Evolutionary conservation across 2,329 filamentous ascomycete species (phyloP).

Genomic region (Claviceps humidiphila): DNA sequence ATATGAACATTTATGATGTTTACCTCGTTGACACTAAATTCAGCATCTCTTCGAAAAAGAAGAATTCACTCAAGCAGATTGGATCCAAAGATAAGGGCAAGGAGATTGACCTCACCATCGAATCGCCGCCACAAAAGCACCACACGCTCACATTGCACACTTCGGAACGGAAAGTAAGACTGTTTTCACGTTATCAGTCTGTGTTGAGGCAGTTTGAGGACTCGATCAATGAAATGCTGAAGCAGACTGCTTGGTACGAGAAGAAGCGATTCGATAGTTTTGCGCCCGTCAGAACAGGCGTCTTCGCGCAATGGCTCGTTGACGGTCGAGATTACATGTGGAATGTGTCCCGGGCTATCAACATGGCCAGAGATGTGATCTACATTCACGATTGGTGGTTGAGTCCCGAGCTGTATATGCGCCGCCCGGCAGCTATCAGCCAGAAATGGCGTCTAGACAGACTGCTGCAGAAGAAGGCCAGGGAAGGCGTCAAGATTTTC

Average conservation of each 20-base stretch:
- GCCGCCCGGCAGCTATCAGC: constrained; percentile 84
- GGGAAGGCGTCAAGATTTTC: constrained; percentile 93
- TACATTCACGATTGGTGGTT: constrained; percentile 99
- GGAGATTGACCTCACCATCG: constrained; percentile 29
- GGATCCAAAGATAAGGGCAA: constrained; percentile 45
- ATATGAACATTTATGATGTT: constrained; percentile 97
- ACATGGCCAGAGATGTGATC: constrained; percentile 93
- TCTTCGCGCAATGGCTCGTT: constrained; percentile 91
- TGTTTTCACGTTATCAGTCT: constrained; percentile 82
- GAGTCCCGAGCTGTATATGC: constrained; percentile 89
- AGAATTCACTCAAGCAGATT: constrained; percentile 34
- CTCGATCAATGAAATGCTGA: constrained; percentile 76
- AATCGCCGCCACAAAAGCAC: constrained; percentile 41
- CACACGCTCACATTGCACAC: constrained; percentile 84
- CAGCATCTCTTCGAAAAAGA: constrained; percentile 61
- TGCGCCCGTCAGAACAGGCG: constrained; percentile 72
- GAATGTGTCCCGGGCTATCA: constrained; percentile 94
- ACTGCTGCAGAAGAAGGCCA: constrained; percentile 82
- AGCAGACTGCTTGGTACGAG: constrained; percentile 69
- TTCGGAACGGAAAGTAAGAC: constrained; percentile 79
- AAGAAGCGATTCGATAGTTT: constrained; percentile 86
- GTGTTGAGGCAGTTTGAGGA: constrained; percentile 87
- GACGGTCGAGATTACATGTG: constrained; percentile 98
- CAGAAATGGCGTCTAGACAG: constrained; percentile 96
- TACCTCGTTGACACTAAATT: constrained; percentile 93